A percentile compares a stretch with the other conserved stretches of the same genome.
phyloP scores from a whole-genome alignment of 2,329 filamentous ascomycete genomes.

The Pestalotiopsis sp. region DNA sequence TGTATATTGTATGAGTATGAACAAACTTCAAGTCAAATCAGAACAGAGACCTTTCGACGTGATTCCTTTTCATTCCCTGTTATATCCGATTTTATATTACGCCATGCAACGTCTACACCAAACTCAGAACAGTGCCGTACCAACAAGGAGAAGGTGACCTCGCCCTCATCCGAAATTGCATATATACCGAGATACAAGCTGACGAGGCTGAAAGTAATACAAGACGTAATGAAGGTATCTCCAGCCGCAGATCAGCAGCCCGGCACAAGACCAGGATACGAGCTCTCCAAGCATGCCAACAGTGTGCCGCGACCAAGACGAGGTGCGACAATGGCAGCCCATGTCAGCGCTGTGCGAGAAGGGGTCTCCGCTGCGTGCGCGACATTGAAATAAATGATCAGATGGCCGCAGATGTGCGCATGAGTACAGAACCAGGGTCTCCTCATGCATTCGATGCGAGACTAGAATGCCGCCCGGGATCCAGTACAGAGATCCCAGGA shows the following conservation, averaged over 20 bases:
- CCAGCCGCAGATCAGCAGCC: neutral
- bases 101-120: neutral
- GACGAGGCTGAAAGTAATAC: neutral
- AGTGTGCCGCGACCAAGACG: neutral
- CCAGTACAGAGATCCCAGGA: neutral
- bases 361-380: neutral
- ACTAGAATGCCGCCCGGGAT: neutral
- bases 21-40: accelerated
- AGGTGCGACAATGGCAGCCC: neutral
- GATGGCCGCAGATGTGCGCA: neutral
- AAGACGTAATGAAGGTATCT: neutral
- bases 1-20: no score
- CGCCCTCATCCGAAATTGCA: neutral
- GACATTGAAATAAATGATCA: neutral
- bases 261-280: neutral
- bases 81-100: no score
- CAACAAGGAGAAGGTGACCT: neutral
- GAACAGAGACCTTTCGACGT: no score
- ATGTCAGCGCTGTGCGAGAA: neutral
- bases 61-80: no score
- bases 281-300: neutral
- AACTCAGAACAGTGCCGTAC: neutral
- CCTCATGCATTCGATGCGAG: neutral
- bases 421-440: neutral
- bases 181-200: neutral